phyloP scores from a whole-genome alignment of 1,284 basidiomycete species.

The Ustilago curta region DNA sequence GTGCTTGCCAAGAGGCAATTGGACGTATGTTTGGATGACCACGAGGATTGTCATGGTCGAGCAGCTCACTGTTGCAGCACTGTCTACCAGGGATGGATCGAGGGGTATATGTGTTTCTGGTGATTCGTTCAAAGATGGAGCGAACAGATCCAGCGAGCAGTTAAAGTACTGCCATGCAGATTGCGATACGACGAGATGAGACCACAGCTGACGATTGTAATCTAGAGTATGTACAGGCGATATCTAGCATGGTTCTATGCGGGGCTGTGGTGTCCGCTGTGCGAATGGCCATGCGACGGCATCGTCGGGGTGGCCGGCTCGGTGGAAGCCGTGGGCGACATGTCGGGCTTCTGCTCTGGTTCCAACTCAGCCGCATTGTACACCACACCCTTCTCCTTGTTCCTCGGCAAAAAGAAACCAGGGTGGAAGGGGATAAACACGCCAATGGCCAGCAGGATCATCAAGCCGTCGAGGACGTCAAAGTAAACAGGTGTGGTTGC shows the following conservation, averaged over 20 bases:
- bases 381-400: conserved; percentile 20
- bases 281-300: conserved; percentile 9
- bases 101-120: too few relatives aligned
- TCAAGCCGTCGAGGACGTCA: conserved; percentile 42
- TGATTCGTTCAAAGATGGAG: too few relatives aligned
- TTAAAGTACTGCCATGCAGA: too few relatives aligned
- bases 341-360: conserved; percentile 5
- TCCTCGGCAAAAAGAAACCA: conserved; percentile 23
- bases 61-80: too few relatives aligned
- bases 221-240: too few relatives aligned
- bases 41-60: too few relatives aligned
- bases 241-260: not conserved
- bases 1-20: too few relatives aligned
- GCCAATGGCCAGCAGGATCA: conserved; percentile 44
- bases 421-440: conserved; percentile 49
- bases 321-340: conserved; percentile 2
- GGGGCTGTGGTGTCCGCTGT: conserved; percentile 9
- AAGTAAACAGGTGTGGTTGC: conserved; percentile 41
- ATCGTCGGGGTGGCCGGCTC: not conserved
- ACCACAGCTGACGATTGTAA: too few relatives aligned
- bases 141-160: too few relatives aligned
- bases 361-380: conserved; percentile 28
- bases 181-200: too few relatives aligned
- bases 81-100: too few relatives aligned
- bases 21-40: too few relatives aligned